Evolutionary conservation across 768 basidiomycete species (phyloP).

Genomic region (Epithele typhae): DNA sequence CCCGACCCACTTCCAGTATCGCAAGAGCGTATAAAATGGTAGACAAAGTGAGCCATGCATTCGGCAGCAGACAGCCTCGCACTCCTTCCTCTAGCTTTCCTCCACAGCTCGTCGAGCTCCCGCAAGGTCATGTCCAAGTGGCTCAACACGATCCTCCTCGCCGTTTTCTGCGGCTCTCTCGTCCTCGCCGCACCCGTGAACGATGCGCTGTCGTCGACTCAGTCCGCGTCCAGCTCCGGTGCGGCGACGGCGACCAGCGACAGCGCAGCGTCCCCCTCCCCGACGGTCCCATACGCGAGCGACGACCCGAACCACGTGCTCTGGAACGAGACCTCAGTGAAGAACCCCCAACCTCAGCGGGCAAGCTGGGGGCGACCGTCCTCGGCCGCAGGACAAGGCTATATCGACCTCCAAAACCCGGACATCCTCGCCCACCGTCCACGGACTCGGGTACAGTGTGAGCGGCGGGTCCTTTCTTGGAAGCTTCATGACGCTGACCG

Average conservation of each 20-base stretch:
- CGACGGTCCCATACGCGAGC: constrained; percentile 21
- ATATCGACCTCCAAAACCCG: constrained; percentile 51
- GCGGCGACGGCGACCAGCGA: not conserved
- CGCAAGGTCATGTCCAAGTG: too few relatives aligned
- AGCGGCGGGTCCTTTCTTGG: constrained; percentile 10
- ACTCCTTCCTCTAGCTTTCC: too few relatives aligned
- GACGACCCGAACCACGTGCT: constrained; percentile 23
- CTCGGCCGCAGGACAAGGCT: constrained; percentile 58
- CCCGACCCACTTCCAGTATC: too few relatives aligned
- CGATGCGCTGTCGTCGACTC: constrained; percentile 10
- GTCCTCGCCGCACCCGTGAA: constrained; percentile 21
- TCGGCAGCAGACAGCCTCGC: too few relatives aligned
- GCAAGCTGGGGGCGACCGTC: constrained; percentile 38
- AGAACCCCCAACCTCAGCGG: constrained; percentile 42
- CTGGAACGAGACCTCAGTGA: constrained; percentile 17
- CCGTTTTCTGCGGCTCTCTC: too few relatives aligned
- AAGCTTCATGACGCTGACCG: not conserved
- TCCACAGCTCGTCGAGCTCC: too few relatives aligned
- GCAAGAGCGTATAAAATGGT: too few relatives aligned
- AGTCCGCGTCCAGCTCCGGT: too few relatives aligned
- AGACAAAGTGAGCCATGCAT: too few relatives aligned
- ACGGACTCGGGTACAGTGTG: constrained; percentile 55
- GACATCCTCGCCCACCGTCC: constrained; percentile 56
- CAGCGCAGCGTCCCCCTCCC: not conserved
- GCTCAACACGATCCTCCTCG: too few relatives aligned